A percentile compares a stretch with the other conserved stretches of the same genome.
phyloP scores from a whole-genome alignment of 2,329 filamentous ascomycete genomes.

The Zarea fungicola region DNA sequence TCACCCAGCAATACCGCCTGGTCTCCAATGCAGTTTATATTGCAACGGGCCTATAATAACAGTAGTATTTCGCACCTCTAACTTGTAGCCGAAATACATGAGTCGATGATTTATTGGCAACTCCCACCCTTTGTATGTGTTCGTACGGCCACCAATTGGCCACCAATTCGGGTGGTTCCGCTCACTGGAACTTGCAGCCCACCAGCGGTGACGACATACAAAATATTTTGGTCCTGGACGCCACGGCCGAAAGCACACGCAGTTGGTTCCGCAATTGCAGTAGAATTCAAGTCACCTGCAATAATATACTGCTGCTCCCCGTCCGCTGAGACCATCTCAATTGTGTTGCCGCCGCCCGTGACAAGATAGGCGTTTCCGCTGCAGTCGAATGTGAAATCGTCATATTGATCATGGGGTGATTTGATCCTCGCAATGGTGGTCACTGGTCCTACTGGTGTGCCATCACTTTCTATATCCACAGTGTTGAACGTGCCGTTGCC shows the following conservation, averaged over 20 bases:
- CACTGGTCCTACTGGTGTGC: constrained; percentile 14
- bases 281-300: constrained; percentile 18
- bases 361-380: constrained; percentile 18
- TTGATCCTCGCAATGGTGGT: constrained; percentile 13
- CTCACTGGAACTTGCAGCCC: neutral
- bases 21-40: too few species aligned
- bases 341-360: constrained; percentile 16
- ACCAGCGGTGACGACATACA: constrained; percentile 12
- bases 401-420: too few species aligned
- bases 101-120: too few species aligned
- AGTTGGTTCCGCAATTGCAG: constrained; percentile 14
- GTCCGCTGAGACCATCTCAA: constrained; percentile 15
- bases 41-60: too few species aligned
- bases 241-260: constrained; percentile 13
- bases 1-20: too few species aligned
- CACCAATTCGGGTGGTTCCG: neutral
- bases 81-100: too few species aligned
- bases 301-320: constrained; percentile 14
- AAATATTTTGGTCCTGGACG: constrained; percentile 1
- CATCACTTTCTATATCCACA: constrained; percentile 16
- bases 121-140: too few species aligned
- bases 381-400: constrained; percentile 21
- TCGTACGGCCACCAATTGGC: neutral
- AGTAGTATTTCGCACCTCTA: too few species aligned
- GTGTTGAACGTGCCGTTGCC: constrained; percentile 18